These are phyloP conservation scores for Gypsophila paniculata DNA, from an alignment of 179 eudicot species.

Conservation along the genomic window DNA sequence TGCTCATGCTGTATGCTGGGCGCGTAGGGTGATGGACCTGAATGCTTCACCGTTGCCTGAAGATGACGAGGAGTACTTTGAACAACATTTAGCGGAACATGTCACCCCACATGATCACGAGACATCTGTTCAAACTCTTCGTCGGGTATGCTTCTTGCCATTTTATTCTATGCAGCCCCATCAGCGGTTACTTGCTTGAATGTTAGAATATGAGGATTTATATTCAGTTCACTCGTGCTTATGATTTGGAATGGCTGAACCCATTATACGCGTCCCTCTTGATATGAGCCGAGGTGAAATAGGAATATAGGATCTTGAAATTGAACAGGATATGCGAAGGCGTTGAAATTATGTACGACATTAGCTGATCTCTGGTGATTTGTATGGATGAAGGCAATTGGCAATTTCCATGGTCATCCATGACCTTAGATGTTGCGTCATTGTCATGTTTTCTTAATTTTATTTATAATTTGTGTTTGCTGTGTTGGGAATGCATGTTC, in stretches of 20 bases:
- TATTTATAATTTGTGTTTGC: no score
- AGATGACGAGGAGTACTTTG: slow-evolving; percentile 67
- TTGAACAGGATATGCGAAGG: no score
- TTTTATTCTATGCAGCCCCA: not conserved
- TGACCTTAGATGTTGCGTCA: not conserved
- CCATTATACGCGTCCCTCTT: not conserved
- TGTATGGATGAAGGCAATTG: not conserved
- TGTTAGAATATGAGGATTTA: not conserved
- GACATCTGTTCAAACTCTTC: slow-evolving; percentile 56
- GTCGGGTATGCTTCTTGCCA: slow-evolving; percentile 48
- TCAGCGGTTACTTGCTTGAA: not conserved
- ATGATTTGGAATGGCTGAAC: slow-evolving; percentile 2
- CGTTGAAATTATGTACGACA: not conserved
- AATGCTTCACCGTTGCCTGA: slow-evolving; percentile 59
- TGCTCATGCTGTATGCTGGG: slow-evolving; percentile 26
- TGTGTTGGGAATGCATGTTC: not conserved
- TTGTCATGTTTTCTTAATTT: not conserved
- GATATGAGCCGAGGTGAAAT: not conserved
- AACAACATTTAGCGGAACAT: slow-evolving; percentile 44
- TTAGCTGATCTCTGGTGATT: not conserved
- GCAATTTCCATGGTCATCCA: not conserved
- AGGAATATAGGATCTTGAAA: no score
- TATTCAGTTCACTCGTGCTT: not conserved
- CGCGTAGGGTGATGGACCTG: slow-evolving; percentile 42
- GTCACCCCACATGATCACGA: slow-evolving; percentile 50